Conservation (phyloP, 495 filamentous ascomycete genomes). For the Friedmanniomyces endolithicus region DNA sequence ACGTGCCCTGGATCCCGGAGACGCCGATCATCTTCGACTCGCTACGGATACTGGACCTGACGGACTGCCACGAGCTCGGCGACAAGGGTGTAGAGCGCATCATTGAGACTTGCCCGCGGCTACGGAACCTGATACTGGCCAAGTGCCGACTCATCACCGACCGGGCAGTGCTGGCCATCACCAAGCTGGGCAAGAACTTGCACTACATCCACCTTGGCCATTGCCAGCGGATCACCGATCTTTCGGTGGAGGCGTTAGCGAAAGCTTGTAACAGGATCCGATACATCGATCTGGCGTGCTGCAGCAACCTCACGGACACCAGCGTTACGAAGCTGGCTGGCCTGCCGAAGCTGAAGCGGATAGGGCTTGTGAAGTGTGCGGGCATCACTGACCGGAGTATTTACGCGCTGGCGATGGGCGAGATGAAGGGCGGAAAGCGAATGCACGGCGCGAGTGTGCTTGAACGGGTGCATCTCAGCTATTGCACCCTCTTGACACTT, state of each 20-base stretch:
- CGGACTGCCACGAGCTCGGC: slow-evolving; percentile 66
- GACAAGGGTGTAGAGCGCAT: slow-evolving; percentile 82
- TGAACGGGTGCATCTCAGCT: slow-evolving; percentile 93
- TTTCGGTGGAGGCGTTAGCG: slow-evolving; percentile 69
- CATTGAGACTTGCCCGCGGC: slow-evolving; percentile 68
- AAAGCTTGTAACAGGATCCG: slow-evolving; percentile 82
- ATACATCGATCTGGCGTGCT: slow-evolving; percentile 96
- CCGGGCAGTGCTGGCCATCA: slow-evolving; percentile 72
- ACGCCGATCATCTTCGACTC: slow-evolving; percentile 50
- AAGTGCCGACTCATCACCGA: slow-evolving; percentile 93
- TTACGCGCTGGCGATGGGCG: slow-evolving; percentile 57
- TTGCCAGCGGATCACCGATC: slow-evolving; percentile 80
- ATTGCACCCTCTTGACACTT: slow-evolving; percentile 72
- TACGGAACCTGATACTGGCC: slow-evolving; percentile 84
- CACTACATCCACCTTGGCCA: slow-evolving; percentile 95
- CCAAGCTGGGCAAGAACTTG: slow-evolving; percentile 82
- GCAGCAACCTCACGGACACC: slow-evolving; percentile 71
- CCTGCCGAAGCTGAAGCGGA: slow-evolving; percentile 83
- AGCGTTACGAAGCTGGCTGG: slow-evolving; percentile 76
- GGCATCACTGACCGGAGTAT: slow-evolving; percentile 84
- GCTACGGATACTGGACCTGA: slow-evolving; percentile 87
- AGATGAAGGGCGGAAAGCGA: slow-evolving; percentile 35
- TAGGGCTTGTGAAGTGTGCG: slow-evolving; percentile 88
- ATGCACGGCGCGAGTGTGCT: slow-evolving; percentile 45
- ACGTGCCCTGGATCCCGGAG: slow-evolving; percentile 49